Evolutionary conservation across 1,284 basidiomycete species (phyloP), one percentile per base, ranked within the genome.

Genomic region (Ceratobasidium sp.): DNA sequence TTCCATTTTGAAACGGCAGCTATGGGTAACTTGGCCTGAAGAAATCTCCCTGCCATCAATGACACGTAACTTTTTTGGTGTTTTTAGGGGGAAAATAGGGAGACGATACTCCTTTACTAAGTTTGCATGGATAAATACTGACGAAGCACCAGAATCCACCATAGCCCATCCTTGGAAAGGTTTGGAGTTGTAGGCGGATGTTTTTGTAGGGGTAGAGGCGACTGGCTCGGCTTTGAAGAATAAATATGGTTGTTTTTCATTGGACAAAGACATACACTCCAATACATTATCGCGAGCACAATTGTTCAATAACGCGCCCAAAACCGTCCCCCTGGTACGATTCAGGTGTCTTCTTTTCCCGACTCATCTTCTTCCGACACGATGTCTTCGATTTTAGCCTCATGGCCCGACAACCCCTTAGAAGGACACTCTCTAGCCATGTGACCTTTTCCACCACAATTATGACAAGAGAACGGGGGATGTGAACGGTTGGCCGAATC

Each of bases 41-140:
- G 60, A 18, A 2, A 64, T 44, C 35, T 20, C 60, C 23, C 60
- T 35, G 41, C 35, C 60, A 41, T 64, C 60, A 20, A 64, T 64
- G 2, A 64, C 60, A 4, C 44, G 5, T 0, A 64, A 16, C n/a
- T 44, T 20, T 64, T 38, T 27, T 64, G 3, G 41, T 2, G 1
- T 38, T 64, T 41, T 41, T 20, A 10, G n/a, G 35, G 0, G 1
- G 5, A n/a, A 44, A 3, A 10, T 64, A 1, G 8, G 38, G 4
- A 64, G 2, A 4, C 35, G 4, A 18, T 41, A n/a, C 2, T 3
- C 23, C 10, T 38, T 14, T 2, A 64, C 60, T 20, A 64, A 27
- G 57, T 41, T 33, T 55, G 48, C 1, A 77, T 62, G 41, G 16
- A 64, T 64, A 64, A 64, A 64, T 38, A n/a, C 33, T 8, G 41